A percentile compares a stretch with the other conserved stretches of the same genome.
Evolutionary conservation across 257 asterid genomes (phyloP).

Genomic region (Anisodus acutangulus): DNA sequence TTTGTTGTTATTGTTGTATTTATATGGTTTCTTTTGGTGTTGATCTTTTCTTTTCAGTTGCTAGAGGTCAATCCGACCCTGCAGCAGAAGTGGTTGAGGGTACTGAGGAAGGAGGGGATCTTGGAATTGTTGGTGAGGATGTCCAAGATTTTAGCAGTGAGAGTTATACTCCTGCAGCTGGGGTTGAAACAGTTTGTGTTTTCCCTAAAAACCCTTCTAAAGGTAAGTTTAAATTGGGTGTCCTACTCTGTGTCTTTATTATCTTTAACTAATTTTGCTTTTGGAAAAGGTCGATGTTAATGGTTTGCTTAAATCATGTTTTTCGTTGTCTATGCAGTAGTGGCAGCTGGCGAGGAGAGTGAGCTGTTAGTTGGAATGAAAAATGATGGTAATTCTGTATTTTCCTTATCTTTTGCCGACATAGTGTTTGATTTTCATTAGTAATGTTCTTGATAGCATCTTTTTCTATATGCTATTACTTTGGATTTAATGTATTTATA

Average conservation of each 20-base stretch:
- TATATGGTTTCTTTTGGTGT: constrained; percentile 6
- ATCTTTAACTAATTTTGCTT: background rate
- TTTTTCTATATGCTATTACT: background rate
- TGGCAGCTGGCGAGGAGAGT: constrained; percentile 84
- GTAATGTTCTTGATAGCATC: constrained; percentile 8
- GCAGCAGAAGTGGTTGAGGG: constrained; percentile 63
- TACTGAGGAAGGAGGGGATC: constrained; percentile 62
- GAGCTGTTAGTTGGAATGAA: constrained; percentile 90
- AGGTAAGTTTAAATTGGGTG: constrained; percentile 44
- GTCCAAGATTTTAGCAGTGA: constrained; percentile 78
- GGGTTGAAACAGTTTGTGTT: constrained; percentile 84
- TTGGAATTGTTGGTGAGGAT: constrained; percentile 91
- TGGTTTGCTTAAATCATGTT: constrained; percentile 25
- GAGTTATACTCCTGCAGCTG: constrained; percentile 72
- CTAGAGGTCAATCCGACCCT: constrained; percentile 68
- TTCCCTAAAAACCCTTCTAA: constrained; percentile 90
- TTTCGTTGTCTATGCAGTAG: constrained; percentile 55
- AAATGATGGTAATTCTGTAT: constrained; percentile 73
- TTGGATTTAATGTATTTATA: constrained; percentile 29
- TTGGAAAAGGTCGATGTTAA: background rate
- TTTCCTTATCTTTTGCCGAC: constrained; percentile 18
- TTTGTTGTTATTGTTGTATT: background rate
- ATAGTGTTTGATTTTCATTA: background rate
- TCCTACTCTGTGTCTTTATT: background rate
- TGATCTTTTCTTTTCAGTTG: constrained; percentile 52